A percentile compares a stretch with the other conserved stretches of the same genome.
These are phyloP conservation scores for Yamadazyma oceani DNA, from an alignment of 1,139 yeast genomes.

Conservation along the genomic window DNA sequence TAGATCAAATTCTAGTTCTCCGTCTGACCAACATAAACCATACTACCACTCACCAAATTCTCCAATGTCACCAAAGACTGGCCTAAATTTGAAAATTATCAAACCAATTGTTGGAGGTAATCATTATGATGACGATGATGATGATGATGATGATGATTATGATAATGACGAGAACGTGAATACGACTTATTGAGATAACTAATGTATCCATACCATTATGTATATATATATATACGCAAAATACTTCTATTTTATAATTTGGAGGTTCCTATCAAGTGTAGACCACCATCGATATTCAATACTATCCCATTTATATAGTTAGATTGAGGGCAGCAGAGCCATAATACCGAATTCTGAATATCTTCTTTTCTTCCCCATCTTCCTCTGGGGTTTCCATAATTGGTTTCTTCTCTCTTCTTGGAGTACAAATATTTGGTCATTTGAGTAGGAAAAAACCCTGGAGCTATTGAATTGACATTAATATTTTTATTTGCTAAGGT, in stretches of 20 bases:
- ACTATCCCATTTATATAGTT: constrained; percentile 67
- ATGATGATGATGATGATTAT: constrained; percentile 4
- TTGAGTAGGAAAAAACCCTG: constrained; percentile 76
- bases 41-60: constrained; percentile 13
- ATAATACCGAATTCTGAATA: constrained; percentile 56
- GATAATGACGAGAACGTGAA: not conserved
- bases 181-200: not conserved
- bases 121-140: constrained; percentile 11
- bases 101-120: constrained; percentile 67
- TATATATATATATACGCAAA: too few relatives aligned
- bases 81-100: constrained; percentile 58
- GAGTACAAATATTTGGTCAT: constrained; percentile 68
- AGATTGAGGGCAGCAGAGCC: constrained; percentile 57
- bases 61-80: constrained; percentile 35
- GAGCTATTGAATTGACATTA: constrained; percentile 67
- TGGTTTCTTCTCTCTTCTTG: constrained; percentile 50
- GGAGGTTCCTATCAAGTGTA: constrained; percentile 22
- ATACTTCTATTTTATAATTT: constrained; percentile 10
- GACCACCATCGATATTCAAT: constrained; percentile 74
- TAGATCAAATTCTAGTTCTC: constrained; percentile 1
- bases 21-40: not conserved
- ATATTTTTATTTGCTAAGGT: constrained; percentile 63
- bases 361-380: constrained; percentile 66
- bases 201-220: too few relatives aligned
- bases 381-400: constrained; percentile 55